Percentiles rank a stretch among this genome's conserved stretches.
Evolutionary conservation across 2,329 filamentous ascomycete species (phyloP).

Genomic region (Diaporthe sp.): DNA sequence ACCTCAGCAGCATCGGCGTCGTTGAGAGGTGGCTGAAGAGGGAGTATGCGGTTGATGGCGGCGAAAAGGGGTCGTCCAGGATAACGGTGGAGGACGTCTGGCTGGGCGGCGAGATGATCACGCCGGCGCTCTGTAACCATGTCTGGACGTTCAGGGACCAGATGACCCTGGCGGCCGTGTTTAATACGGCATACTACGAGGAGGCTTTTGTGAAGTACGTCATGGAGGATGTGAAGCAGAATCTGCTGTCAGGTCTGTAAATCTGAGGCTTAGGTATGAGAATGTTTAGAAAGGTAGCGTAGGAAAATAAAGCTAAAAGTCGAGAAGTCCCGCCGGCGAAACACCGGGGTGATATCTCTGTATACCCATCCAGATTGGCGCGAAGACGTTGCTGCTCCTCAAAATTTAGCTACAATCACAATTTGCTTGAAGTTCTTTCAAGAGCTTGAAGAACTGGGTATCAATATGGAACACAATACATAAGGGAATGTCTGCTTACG

Average conservation of each 20-base stretch:
- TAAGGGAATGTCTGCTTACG: too few relatives aligned
- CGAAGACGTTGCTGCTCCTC: too few relatives aligned
- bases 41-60: not conserved
- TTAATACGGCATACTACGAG: conserved; percentile 8
- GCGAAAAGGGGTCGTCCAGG: not conserved
- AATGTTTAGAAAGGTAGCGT: too few relatives aligned
- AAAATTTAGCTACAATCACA: too few relatives aligned
- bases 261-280: not conserved
- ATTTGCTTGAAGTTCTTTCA: too few relatives aligned
- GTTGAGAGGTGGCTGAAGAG: not conserved
- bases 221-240: not conserved
- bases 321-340: too few relatives aligned
- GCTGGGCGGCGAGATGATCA: conserved; percentile 12
- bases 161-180: not conserved
- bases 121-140: conserved; percentile 3
- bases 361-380: too few relatives aligned
- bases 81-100: conserved; percentile 6
- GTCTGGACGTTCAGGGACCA: conserved; percentile 19
- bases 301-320: too few relatives aligned
- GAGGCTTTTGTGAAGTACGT: not conserved
- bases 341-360: too few relatives aligned
- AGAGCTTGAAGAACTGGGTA: too few relatives aligned
- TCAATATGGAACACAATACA: too few relatives aligned
- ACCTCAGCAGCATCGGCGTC: not conserved
- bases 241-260: not conserved